Evolutionary conservation across 305 asterid species (phyloP), one percentile per base, ranked within the genome.

Genomic region (Fraxinus sp.): DNA sequence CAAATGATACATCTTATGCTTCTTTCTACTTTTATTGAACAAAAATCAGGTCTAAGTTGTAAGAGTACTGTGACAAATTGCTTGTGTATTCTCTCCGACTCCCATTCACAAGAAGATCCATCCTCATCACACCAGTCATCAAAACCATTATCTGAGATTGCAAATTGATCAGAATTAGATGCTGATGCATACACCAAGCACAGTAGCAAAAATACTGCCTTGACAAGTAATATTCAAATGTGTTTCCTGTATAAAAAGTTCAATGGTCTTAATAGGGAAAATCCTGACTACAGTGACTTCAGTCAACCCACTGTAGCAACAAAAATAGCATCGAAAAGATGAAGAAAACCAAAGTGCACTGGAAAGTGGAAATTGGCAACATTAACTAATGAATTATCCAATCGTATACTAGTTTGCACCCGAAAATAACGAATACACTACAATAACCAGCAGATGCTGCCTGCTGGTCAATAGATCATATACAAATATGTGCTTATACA

Each of bases 61-160:
- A 28, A 82, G 87, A 84, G 82, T 92, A 94, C 97, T 85, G 94
- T 92, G 80, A 92, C 93, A 84, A 92, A 95, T 76, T 90, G 93
- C 78, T 89, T 80, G 16, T 76, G 93, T 87, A 94, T 81, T 89
- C 82, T 91, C 82, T 79, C 89, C 95, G 97, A 94, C 88, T 94
- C 97, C 88, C 97, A 87, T 81, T 88, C 90, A 57, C 76, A 8
- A 26, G 87, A 72, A 76, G 90, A 89, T 79, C 81, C 94, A 59
- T 94, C 95, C 16, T 90, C 94, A 28, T 87, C 85, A 95, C 97
- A 93, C 33, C 71, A 77, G 79, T 89, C 95, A 83, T 76, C 88
- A 11, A 52, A 76, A 82, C 89, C 90, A 33, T 62, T 80, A 77
- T 88, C 95, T 91, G 93, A 16, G 16, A 62, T 44, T 33, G 73